These are phyloP conservation scores for Imleria badia DNA, from an alignment of 768 basidiomycete genomes.

Conservation along the genomic window DNA sequence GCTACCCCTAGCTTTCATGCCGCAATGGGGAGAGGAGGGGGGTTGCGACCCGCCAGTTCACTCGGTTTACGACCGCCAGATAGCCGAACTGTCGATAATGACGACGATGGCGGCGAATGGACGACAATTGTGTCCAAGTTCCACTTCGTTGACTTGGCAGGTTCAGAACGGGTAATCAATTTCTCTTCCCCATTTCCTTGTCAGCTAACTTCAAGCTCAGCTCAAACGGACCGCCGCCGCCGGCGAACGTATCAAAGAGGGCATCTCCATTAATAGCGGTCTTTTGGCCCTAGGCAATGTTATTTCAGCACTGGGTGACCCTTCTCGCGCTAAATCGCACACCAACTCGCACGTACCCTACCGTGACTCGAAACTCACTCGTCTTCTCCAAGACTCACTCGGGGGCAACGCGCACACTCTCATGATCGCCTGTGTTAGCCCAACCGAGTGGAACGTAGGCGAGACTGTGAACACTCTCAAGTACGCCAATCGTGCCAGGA, in stretches of 20 bases:
- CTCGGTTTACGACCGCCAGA: constrained; percentile 68
- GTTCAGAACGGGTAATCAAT: constrained; percentile 79
- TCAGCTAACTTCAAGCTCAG: constrained; percentile 40
- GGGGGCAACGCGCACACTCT: constrained; percentile 97
- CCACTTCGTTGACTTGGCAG: constrained; percentile 97
- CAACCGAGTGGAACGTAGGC: constrained; percentile 90
- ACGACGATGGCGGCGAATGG: constrained; percentile 80
- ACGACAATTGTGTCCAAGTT: constrained; percentile 91
- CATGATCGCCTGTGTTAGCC: constrained; percentile 98
- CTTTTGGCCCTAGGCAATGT: constrained; percentile 96
- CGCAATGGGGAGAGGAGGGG: constrained; percentile 68
- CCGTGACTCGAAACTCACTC: constrained; percentile 97
- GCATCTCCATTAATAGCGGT: constrained; percentile 98
- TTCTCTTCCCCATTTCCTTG: constrained; percentile 3
- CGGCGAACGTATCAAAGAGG: constrained; percentile 96
- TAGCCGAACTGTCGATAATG: constrained; percentile 34
- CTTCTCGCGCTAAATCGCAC: constrained; percentile 78
- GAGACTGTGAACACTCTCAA: constrained; percentile 96
- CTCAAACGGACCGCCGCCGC: constrained; percentile 95
- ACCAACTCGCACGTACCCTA: constrained; percentile 92
- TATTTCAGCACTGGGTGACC: constrained; percentile 96
- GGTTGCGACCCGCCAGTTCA: constrained; percentile 74
- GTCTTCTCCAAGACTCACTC: constrained; percentile 74
- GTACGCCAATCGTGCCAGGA: constrained; percentile 95
- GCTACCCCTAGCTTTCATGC: constrained; percentile 75